Percentiles rank a stretch among this genome's conserved stretches.
Conservation (phyloP, 306 rosid species). For the Pyrus pyrifolia region DNA sequence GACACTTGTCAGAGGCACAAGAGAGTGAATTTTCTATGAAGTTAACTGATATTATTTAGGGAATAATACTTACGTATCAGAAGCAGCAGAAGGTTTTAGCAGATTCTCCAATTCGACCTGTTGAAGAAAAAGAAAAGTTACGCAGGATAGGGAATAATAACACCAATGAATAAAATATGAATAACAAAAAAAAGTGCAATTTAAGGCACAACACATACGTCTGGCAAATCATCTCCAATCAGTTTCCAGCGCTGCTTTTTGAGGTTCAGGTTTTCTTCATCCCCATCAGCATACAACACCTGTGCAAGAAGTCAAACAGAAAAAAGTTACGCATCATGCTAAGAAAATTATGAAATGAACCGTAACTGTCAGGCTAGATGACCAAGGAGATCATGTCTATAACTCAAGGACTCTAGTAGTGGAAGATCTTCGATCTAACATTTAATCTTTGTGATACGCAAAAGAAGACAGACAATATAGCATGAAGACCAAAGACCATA, state of each 20-base stretch:
- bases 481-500: neutral
- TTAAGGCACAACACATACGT: conserved; percentile 24
- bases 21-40: neutral
- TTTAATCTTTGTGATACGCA: neutral
- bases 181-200: neutral
- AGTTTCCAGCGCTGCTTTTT: conserved; percentile 46
- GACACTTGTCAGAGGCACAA: neutral
- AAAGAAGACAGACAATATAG: neutral
- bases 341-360: neutral
- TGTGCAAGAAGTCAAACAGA: conserved; percentile 9
- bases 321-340: conserved; percentile 4
- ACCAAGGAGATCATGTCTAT: conserved; percentile 17
- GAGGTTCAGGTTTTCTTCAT: conserved; percentile 51
- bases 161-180: neutral
- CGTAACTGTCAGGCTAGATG: neutral
- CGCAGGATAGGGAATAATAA: neutral
- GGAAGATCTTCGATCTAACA: neutral
- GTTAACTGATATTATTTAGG: neutral
- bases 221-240: conserved; percentile 18
- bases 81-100: conserved; percentile 28
- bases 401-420: conserved; percentile 5
- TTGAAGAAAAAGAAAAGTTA: conserved; percentile 6
- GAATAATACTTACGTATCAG: conserved; percentile 40
- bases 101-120: conserved; percentile 41
- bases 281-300: conserved; percentile 63